Evolutionary conservation across 192 early-diverging fungal species (phyloP).

Genomic region (Backusella macrospora): DNA sequence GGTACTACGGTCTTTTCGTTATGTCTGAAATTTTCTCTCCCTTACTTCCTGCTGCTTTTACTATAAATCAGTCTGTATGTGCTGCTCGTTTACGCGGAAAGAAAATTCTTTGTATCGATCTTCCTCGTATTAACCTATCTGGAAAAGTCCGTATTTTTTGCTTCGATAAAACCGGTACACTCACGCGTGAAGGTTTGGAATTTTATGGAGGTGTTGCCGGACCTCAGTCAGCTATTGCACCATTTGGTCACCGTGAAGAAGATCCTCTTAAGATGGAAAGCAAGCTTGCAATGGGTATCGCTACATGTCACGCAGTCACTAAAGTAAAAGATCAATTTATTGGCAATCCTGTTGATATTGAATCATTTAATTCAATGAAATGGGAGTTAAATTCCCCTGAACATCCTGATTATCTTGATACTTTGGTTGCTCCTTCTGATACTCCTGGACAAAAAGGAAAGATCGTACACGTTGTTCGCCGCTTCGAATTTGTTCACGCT

Average conservation of each 20-base stretch:
- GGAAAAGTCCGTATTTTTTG: slow-evolving; percentile 80
- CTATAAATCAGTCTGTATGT: slow-evolving; percentile 73
- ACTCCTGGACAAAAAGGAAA: slow-evolving; percentile 28
- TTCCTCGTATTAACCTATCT: slow-evolving; percentile 70
- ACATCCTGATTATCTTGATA: slow-evolving; percentile 47
- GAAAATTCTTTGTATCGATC: slow-evolving; percentile 74
- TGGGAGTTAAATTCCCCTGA: slow-evolving; percentile 45
- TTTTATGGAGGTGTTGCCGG: slow-evolving; percentile 52
- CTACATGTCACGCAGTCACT: slow-evolving; percentile 71
- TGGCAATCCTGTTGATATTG: slow-evolving; percentile 79
- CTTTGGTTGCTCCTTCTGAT: slow-evolving; percentile 46
- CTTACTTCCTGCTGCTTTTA: slow-evolving; percentile 73
- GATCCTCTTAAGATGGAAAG: slow-evolving; percentile 39
- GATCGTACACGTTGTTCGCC: slow-evolving; percentile 58
- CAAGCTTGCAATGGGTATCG: slow-evolving; percentile 45
- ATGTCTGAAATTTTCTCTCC: slow-evolving; percentile 72
- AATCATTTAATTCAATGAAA: slow-evolving; percentile 70
- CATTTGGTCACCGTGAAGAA: slow-evolving; percentile 32
- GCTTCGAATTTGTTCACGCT: slow-evolving; percentile 80
- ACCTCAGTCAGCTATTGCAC: not conserved
- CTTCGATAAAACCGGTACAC: slow-evolving; percentile 81
- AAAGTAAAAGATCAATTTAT: slow-evolving; percentile 56
- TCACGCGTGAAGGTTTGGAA: slow-evolving; percentile 75
- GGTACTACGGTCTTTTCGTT: slow-evolving; percentile 77
- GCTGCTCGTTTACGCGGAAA: slow-evolving; percentile 62